Percentiles rank a stretch among this genome's conserved stretches.
phyloP scores from a whole-genome alignment of 1,139 yeast genomes.

The Blastobotrys persicus region DNA sequence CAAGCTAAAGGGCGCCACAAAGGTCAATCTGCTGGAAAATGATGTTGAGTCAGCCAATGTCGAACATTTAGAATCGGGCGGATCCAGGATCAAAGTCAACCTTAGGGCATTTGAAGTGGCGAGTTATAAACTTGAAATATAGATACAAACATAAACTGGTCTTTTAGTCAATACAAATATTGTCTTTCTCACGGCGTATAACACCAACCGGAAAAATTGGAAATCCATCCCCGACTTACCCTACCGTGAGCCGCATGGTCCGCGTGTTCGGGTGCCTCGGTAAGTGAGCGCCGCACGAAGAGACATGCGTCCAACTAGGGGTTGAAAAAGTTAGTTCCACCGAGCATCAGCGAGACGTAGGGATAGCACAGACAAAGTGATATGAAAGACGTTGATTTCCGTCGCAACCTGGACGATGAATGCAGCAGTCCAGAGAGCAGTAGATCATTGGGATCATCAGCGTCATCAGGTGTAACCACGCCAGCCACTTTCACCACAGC shows the following conservation, averaged over 20 bases:
- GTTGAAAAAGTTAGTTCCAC: neutral
- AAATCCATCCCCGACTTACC: too few relatives aligned
- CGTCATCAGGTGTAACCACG: neutral
- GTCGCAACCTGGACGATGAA: neutral
- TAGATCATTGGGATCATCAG: neutral
- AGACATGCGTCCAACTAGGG: too few relatives aligned
- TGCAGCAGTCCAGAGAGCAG: neutral
- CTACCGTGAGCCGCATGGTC: too few relatives aligned
- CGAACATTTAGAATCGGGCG: slow-evolving; percentile 28
- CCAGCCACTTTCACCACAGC: neutral
- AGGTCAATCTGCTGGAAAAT: slow-evolving; percentile 71
- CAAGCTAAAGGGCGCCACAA: slow-evolving; percentile 37
- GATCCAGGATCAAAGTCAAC: slow-evolving; percentile 40
- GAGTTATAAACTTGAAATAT: slow-evolving; percentile 38
- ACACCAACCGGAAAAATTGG: too few relatives aligned
- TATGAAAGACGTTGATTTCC: neutral
- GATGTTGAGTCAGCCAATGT: slow-evolving; percentile 45
- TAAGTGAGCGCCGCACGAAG: neutral
- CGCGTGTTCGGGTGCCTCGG: neutral
- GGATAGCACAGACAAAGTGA: too few relatives aligned
- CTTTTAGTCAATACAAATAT: too few relatives aligned
- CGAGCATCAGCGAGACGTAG: too few relatives aligned
- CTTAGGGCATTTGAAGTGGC: slow-evolving; percentile 80
- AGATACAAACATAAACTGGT: neutral
- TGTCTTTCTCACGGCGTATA: too few relatives aligned